phyloP scores from a whole-genome alignment of 2,329 filamentous ascomycete genomes.

The Fusarium humuli region DNA sequence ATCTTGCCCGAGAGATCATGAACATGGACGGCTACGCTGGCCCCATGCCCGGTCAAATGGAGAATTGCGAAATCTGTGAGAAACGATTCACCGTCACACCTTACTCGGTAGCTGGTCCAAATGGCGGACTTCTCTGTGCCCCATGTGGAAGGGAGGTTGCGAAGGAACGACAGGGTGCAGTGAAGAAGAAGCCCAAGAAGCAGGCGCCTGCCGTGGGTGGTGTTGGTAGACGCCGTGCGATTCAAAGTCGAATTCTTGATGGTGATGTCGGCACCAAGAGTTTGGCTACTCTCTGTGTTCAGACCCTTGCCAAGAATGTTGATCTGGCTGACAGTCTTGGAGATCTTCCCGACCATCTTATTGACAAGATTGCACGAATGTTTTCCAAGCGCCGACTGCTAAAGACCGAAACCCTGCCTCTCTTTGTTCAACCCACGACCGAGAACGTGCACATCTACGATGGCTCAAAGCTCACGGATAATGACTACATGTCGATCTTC shows the following conservation, averaged over 20 bases:
- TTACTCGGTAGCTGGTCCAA: conserved; percentile 83
- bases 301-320: conserved; percentile 72
- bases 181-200: conserved; percentile 61
- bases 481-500: conserved; percentile 86
- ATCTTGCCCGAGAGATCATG: conserved; percentile 62
- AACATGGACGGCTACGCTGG: conserved; percentile 53
- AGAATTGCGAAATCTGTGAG: conserved; percentile 85
- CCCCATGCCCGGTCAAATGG: conserved; percentile 84
- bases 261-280: conserved; percentile 77
- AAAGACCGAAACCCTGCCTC: conserved; percentile 63
- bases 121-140: conserved; percentile 87
- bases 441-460: conserved; percentile 69
- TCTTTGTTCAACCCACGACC: conserved; percentile 66
- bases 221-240: conserved; percentile 75
- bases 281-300: conserved; percentile 72
- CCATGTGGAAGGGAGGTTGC: conserved; percentile 82
- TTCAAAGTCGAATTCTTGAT: conserved; percentile 87
- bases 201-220: conserved; percentile 61
- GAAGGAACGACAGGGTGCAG: conserved; percentile 65
- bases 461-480: conserved; percentile 72
- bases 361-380: conserved; percentile 70
- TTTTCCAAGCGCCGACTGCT: conserved; percentile 71
- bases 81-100: conserved; percentile 94
- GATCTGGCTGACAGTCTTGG: conserved; percentile 71
- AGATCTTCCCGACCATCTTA: conserved; percentile 64